Evolutionary conservation across 352 stramenopile species (phyloP).

Genomic region (Phytopythium sindhum): DNA sequence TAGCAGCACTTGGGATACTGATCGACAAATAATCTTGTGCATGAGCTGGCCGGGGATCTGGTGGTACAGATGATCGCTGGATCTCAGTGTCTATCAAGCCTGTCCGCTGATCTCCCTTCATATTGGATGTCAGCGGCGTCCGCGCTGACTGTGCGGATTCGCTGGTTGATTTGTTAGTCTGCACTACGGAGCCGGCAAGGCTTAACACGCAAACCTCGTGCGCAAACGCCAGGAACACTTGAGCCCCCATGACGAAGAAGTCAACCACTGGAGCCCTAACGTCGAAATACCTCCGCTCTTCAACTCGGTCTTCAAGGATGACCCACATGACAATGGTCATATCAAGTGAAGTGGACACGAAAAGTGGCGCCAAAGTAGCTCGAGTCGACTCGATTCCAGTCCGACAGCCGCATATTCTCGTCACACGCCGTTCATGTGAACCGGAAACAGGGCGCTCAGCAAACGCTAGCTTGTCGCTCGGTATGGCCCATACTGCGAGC

Average conservation of each 20-base stretch:
- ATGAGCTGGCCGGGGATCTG: neutral
- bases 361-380: conserved; percentile 8
- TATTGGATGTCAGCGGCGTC: neutral
- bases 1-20: neutral
- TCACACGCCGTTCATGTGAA: conserved; percentile 42
- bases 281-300: conserved; percentile 64
- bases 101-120: neutral
- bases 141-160: neutral
- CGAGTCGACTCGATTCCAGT: neutral
- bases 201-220: conserved; percentile 37
- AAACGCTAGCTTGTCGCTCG: conserved; percentile 15
- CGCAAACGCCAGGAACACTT: conserved; percentile 26
- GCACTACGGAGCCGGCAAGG: neutral
- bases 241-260: conserved; percentile 25
- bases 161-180: neutral
- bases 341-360: conserved; percentile 54
- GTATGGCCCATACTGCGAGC: conserved; percentile 35
- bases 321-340: conserved; percentile 65
- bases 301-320: conserved; percentile 22
- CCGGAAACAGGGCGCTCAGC: conserved; percentile 22
- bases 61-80: neutral
- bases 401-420: conserved; percentile 19
- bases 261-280: conserved; percentile 47
- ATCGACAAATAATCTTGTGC: conserved; percentile 1
- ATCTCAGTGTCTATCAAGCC: neutral